Evolutionary conservation across 1,139 yeast genomes (phyloP), one percentile per base, ranked within the genome.

Genomic region (Taphrina sp.): DNA sequence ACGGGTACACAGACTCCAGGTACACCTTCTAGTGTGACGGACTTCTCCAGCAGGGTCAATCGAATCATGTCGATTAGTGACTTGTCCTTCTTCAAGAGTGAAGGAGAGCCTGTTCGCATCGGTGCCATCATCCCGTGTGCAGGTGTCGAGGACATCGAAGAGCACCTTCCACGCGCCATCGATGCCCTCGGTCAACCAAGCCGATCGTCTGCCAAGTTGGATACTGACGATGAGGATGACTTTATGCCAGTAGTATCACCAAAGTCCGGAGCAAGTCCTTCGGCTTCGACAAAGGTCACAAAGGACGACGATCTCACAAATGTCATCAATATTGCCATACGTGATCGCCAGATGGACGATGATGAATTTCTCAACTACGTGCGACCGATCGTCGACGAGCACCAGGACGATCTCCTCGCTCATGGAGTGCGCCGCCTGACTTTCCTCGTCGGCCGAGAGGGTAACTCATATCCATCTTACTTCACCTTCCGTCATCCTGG

Each of bases 11-110:
- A 52, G 31, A 53, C 57, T 10, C 53, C 52, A 5, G 39, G 45
- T n/a, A 56, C 57, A 3, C 54, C 60, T 8, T 31, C 36, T 2
- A 62, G 75, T 26, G 68, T 71, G 41, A 46, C 38, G 26, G 54
- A 49, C 20, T 49, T 49, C 22, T 41, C 54, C 12, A 38, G 39
- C n/a, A 58, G 62, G 7, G 61, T 61, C 36, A 84, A 84, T 65
- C 80, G 95, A 70, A 94, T 95, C 58, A 84, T 88, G 60, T 88
- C 96, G 56, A 95, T 90, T 47, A 88, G 96, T 38, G 97, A 90
- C 68, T 77, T 90, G 71, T 83, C 95, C 2, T 88, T 82, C 69
- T 82, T 87, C 69, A 74, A 77, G 63, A 74, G 78, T 51, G 72
- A 79, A 57, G 71, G 76, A 56, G 78, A 76, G 61, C 85, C 87